phyloP scores from a whole-genome alignment of 305 asterid species.

The Andrographis paniculata region DNA sequence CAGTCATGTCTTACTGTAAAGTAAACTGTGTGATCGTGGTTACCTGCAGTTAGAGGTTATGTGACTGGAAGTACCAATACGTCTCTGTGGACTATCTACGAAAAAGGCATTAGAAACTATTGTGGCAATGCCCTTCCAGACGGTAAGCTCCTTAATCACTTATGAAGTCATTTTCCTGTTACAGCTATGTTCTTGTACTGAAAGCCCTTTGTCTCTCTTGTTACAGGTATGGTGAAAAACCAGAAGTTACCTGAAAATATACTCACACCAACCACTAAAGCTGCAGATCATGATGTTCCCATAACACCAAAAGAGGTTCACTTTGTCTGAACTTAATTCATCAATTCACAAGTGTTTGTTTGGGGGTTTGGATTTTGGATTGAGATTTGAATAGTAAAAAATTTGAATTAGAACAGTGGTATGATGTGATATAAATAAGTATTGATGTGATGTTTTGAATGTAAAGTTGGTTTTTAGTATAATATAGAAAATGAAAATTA shows the following conservation, averaged over 20 bases:
- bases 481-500: too few species aligned
- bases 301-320: constrained; percentile 78
- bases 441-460: too few species aligned
- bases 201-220: too few species aligned
- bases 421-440: too few species aligned
- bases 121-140: constrained; percentile 90
- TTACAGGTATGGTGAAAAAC: constrained; percentile 74
- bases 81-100: constrained; percentile 89
- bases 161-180: too few species aligned
- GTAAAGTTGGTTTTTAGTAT: too few species aligned
- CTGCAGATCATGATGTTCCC: constrained; percentile 92
- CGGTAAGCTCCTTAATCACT: constrained; percentile 61
- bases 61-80: constrained; percentile 97
- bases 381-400: too few species aligned
- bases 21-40: too few species aligned
- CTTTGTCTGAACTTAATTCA: neutral
- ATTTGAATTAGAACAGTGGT: too few species aligned
- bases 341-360: too few species aligned
- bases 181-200: constrained; percentile 13
- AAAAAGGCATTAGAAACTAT: constrained; percentile 65
- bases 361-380: too few species aligned
- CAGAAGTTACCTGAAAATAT: constrained; percentile 63
- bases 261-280: constrained; percentile 89
- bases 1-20: too few species aligned
- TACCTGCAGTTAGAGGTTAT: constrained; percentile 91